A percentile compares a stretch with the other conserved stretches of the same genome.
Evolutionary conservation across 2,329 filamentous ascomycete species (phyloP).

Genomic region (Blastomyces parvus): DNA sequence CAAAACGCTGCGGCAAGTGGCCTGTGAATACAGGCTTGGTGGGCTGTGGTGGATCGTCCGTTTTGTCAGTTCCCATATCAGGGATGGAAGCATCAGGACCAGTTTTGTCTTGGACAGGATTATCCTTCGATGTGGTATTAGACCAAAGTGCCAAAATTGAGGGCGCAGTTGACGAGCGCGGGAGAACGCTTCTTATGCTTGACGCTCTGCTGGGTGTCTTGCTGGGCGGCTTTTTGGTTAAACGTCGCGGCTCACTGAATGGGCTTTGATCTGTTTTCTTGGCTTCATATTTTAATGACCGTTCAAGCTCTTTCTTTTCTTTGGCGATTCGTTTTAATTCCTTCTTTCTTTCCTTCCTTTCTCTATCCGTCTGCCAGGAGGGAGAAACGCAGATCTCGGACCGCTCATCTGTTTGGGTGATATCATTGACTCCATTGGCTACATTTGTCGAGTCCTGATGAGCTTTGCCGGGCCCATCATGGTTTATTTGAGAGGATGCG

Average conservation of each 20-base stretch:
- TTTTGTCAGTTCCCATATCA: neutral
- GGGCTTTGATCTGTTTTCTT: slow-evolving; percentile 6
- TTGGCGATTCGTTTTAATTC: slow-evolving; percentile 14
- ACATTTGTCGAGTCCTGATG: neutral
- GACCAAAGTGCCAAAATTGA: slow-evolving; percentile 16
- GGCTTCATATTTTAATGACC: slow-evolving; percentile 12
- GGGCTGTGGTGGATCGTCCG: neutral
- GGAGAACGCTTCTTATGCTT: slow-evolving; percentile 12
- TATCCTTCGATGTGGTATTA: slow-evolving; percentile 12
- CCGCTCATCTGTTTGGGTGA: neutral
- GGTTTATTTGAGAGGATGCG: neutral
- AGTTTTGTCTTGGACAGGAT: slow-evolving; percentile 11
- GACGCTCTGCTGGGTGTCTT: slow-evolving; percentile 15
- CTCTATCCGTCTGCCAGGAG: slow-evolving; percentile 14
- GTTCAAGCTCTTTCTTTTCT: slow-evolving; percentile 16
- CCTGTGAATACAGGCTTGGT: slow-evolving; percentile 11
- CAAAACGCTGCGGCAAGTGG: slow-evolving; percentile 8
- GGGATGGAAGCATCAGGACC: neutral
- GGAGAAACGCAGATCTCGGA: slow-evolving; percentile 17
- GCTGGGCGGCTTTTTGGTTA: slow-evolving; percentile 15
- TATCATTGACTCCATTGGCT: neutral
- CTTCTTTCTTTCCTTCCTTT: slow-evolving; percentile 14
- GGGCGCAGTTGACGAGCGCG: slow-evolving; percentile 13
- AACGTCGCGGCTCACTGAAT: slow-evolving; percentile 12
- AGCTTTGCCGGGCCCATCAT: neutral